Evolutionary conservation across 768 basidiomycete genomes (phyloP).

Genomic region (Exidia glandulosa): DNA sequence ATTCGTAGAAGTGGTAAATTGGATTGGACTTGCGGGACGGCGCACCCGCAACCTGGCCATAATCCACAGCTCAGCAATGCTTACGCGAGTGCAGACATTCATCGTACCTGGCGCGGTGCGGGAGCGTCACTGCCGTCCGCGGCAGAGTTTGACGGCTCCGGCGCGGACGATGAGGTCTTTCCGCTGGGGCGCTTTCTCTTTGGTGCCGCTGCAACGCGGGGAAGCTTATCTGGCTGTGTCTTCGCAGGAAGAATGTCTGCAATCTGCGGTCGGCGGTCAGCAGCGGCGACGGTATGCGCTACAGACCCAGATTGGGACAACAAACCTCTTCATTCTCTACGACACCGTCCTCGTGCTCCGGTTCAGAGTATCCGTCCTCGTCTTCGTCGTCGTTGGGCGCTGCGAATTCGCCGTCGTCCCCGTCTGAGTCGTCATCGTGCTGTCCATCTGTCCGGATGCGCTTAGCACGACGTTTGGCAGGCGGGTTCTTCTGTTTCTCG

Average conservation of each 20-base stretch:
- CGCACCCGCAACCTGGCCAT: background rate
- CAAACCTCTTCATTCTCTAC: background rate
- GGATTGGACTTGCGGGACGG: background rate
- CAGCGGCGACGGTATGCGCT: no score
- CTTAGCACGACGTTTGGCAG: background rate
- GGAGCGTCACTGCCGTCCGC: background rate
- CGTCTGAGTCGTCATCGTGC: background rate
- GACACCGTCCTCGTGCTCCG: no score
- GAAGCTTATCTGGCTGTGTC: no score
- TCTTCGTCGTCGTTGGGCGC: background rate
- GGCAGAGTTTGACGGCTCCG: no score
- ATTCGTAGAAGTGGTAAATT: conserved; percentile 14
- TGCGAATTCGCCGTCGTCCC: background rate
- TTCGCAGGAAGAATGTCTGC: no score
- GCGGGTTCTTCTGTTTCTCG: background rate
- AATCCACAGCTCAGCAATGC: background rate
- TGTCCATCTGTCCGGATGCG: background rate
- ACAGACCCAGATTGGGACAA: no score
- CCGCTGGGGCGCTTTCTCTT: no score
- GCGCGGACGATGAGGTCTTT: no score
- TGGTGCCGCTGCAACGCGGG: no score
- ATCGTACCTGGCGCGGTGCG: background rate
- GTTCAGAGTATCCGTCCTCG: no score
- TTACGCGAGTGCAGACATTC: background rate
- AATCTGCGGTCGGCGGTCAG: no score